phyloP scores from a whole-genome alignment of 2,329 filamentous ascomycete species.

The Alternaria sp. region DNA sequence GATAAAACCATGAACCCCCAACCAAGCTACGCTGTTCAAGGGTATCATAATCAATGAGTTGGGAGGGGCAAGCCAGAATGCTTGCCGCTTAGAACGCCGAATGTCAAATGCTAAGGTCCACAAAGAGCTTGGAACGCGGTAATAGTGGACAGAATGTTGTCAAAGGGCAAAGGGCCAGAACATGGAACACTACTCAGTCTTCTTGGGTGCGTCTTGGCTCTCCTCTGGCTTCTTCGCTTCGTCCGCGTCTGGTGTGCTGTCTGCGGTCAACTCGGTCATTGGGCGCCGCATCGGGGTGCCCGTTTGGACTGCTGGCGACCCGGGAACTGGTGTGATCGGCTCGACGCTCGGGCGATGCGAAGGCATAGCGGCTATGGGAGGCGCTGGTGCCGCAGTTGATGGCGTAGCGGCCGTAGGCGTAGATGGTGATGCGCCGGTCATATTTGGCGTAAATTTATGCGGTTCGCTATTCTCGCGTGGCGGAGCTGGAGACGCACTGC shows the following conservation, averaged over 20 bases:
- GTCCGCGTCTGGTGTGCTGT: slow-evolving; percentile 14
- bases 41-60: slow-evolving; percentile 1
- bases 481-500: slow-evolving; percentile 6
- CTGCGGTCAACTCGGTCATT: slow-evolving; percentile 20
- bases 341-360: slow-evolving; percentile 44
- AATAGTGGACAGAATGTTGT: not conserved
- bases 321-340: slow-evolving; percentile 44
- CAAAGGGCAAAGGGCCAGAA: not conserved
- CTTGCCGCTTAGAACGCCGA: not conserved
- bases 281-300: slow-evolving; percentile 29
- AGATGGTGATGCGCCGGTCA: slow-evolving; percentile 25
- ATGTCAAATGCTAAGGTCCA: not conserved
- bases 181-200: slow-evolving; percentile 8
- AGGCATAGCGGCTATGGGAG: slow-evolving; percentile 13
- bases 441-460: slow-evolving; percentile 38
- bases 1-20: slow-evolving; percentile 5
- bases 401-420: not conserved
- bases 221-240: slow-evolving; percentile 11
- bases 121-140: too few relatives aligned
- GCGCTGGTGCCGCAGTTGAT: slow-evolving; percentile 13
- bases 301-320: slow-evolving; percentile 40
- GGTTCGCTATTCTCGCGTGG: slow-evolving; percentile 20
- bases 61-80: not conserved
- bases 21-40: slow-evolving; percentile 13
- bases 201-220: not conserved